Conservation (phyloP, 306 rosid genomes). For the Cicer judaicum region DNA sequence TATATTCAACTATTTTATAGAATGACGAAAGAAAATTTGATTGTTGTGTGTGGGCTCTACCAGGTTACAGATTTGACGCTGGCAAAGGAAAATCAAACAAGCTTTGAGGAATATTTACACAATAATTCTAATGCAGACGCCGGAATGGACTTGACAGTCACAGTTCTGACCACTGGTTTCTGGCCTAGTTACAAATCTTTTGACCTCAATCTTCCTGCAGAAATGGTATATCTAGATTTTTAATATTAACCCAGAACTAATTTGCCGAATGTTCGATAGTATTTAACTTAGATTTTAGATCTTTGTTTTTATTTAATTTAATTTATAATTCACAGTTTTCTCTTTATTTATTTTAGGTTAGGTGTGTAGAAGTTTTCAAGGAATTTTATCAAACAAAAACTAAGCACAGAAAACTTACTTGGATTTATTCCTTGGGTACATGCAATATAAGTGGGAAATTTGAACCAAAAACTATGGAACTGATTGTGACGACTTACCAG, state of each 20-base stretch:
- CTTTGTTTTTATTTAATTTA: conserved; percentile 14
- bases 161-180: conserved; percentile 89
- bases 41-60: conserved; percentile 35
- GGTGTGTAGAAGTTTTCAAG: conserved; percentile 91
- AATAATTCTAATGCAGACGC: conserved; percentile 63
- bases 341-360: conserved; percentile 57
- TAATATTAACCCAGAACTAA: conserved; percentile 17
- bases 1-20: conserved; percentile 15
- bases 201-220: conserved; percentile 91
- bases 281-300: conserved; percentile 29
- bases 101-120: conserved; percentile 82
- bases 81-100: conserved; percentile 81
- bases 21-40: conserved; percentile 22
- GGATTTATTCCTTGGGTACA: conserved; percentile 96
- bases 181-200: conserved; percentile 98
- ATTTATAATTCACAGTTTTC: conserved; percentile 25
- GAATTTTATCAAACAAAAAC: conserved; percentile 88
- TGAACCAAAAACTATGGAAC: conserved; percentile 80
- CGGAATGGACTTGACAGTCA: conserved; percentile 87
- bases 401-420: conserved; percentile 88
- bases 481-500: conserved; percentile 94
- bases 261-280: background rate
- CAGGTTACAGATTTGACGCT: conserved; percentile 97
- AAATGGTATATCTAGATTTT: conserved; percentile 67
- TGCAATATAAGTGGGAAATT: conserved; percentile 83